phyloP scores from a whole-genome alignment of 495 filamentous ascomycete species.

The Zalerion maritima region DNA sequence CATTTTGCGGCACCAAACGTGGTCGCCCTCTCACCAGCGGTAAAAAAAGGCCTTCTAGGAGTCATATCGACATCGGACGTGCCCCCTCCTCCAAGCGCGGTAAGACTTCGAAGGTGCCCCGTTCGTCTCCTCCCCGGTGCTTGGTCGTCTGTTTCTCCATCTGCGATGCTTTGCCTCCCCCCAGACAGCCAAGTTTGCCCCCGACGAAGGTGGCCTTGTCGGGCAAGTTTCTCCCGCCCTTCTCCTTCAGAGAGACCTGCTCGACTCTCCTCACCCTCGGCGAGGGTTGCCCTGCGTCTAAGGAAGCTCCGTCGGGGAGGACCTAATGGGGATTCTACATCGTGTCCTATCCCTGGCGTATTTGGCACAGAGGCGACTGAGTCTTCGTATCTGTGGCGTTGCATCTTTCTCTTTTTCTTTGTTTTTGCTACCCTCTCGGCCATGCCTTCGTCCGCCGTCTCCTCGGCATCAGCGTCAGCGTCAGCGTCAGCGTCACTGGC shows the following conservation, averaged over 20 bases:
- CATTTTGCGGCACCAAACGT: slow-evolving; percentile 76
- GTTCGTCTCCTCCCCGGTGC: slow-evolving; percentile 17
- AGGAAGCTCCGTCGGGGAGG: slow-evolving; percentile 34
- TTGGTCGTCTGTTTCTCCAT: slow-evolving; percentile 19
- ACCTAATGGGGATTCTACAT: slow-evolving; percentile 15
- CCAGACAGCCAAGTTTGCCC: slow-evolving; percentile 39
- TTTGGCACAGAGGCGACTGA: slow-evolving; percentile 27
- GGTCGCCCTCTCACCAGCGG: slow-evolving; percentile 48
- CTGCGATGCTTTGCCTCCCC: slow-evolving; percentile 41
- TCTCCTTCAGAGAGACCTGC: slow-evolving; percentile 80
- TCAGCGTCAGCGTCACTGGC: slow-evolving; percentile 37
- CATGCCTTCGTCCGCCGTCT: slow-evolving; percentile 43
- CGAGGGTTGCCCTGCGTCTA: slow-evolving; percentile 51
- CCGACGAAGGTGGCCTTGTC: slow-evolving; percentile 41
- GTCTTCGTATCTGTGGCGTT: slow-evolving; percentile 33
- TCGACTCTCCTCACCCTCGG: slow-evolving; percentile 51
- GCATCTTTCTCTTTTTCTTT: slow-evolving; percentile 41
- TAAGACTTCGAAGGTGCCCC: slow-evolving; percentile 62
- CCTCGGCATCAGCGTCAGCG: slow-evolving; percentile 61
- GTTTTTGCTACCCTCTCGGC: slow-evolving; percentile 29
- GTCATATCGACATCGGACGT: slow-evolving; percentile 36
- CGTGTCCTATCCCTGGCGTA: slow-evolving; percentile 17
- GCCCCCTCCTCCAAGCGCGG: slow-evolving; percentile 46
- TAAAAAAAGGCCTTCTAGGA: slow-evolving; percentile 35
- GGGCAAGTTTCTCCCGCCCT: slow-evolving; percentile 56